Conservation (phyloP, 805 yeast species). For the Candida sithepensis region DNA sequence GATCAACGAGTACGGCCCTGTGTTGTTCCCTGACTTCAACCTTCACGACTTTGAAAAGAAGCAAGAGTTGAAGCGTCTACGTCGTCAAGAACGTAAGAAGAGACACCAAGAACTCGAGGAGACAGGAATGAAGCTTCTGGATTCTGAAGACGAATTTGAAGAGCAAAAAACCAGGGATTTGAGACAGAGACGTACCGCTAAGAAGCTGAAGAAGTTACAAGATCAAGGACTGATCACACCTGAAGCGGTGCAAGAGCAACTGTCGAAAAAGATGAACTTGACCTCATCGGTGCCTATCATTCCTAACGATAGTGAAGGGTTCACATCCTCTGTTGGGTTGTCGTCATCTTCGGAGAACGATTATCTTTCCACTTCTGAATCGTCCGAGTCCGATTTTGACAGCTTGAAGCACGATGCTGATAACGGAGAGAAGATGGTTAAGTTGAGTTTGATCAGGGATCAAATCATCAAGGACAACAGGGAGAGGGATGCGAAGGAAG, state of each 20-base stretch:
- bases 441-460: conserved; percentile 23
- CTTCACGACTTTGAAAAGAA: conserved; percentile 43
- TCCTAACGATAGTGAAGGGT: conserved; percentile 37
- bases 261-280: conserved; percentile 39
- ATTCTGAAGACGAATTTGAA: conserved; percentile 45
- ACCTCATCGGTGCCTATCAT: conserved; percentile 51
- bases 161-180: conserved; percentile 46
- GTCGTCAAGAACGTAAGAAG: conserved; percentile 24
- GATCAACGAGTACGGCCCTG: conserved; percentile 80
- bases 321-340: conserved; percentile 28
- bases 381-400: conserved; percentile 15
- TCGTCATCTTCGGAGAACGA: conserved; percentile 30
- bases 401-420: not conserved
- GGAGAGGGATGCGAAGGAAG: conserved; percentile 17
- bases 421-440: conserved; percentile 2
- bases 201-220: conserved; percentile 25
- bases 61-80: conserved; percentile 30
- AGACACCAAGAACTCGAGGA: conserved; percentile 18
- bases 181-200: conserved; percentile 38
- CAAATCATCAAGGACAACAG: conserved; percentile 30
- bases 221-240: conserved; percentile 10
- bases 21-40: conserved; percentile 82
- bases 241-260: conserved; percentile 35
- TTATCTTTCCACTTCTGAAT: conserved; percentile 15
- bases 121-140: conserved; percentile 7